Percentiles rank a stretch among this genome's conserved stretches.
phyloP scores from a whole-genome alignment of 179 eudicot species.

The Gypsophila paniculata region DNA sequence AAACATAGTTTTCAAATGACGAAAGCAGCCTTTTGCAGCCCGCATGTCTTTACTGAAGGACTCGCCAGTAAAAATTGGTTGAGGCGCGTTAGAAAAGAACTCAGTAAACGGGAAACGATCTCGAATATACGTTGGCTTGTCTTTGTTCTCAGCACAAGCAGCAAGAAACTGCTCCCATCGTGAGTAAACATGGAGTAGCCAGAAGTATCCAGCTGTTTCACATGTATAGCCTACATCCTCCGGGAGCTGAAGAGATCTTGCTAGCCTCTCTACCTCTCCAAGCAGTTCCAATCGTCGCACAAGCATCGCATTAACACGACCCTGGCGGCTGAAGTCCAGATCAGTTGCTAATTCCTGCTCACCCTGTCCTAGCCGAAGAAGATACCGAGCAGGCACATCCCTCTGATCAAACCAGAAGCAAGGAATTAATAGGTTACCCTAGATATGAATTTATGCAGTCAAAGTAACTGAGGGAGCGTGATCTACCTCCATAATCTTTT shows the following conservation, averaged over 20 bases:
- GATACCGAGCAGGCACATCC: conserved; percentile 97
- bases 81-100: conserved; percentile 73
- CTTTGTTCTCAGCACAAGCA: conserved; percentile 66
- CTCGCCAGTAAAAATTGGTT: conserved; percentile 74
- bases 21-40: conserved; percentile 89
- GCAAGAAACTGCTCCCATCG: conserved; percentile 97
- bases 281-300: conserved; percentile 88
- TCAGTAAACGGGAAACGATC: conserved; percentile 88
- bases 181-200: conserved; percentile 96
- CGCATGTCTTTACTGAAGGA: conserved; percentile 85
- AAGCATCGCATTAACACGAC: conserved; percentile 97
- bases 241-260: conserved; percentile 87
- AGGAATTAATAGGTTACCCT: background rate
- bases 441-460: conserved; percentile 17
- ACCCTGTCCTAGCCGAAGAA: conserved; percentile 97
- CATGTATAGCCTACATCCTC: conserved; percentile 98
- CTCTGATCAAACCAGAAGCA: conserved; percentile 44
- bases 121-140: conserved; percentile 63
- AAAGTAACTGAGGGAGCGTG: conserved; percentile 1
- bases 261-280: conserved; percentile 91
- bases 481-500: conserved; percentile 91
- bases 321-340: conserved; percentile 96
- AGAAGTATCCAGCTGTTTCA: conserved; percentile 94
- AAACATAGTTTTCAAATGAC: conserved; percentile 81
- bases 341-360: conserved; percentile 98